Base-by-base conservation (phyloP, 2,329 filamentous ascomycete genomes). In the Aspergillus brunneoviolaceus region DNA sequence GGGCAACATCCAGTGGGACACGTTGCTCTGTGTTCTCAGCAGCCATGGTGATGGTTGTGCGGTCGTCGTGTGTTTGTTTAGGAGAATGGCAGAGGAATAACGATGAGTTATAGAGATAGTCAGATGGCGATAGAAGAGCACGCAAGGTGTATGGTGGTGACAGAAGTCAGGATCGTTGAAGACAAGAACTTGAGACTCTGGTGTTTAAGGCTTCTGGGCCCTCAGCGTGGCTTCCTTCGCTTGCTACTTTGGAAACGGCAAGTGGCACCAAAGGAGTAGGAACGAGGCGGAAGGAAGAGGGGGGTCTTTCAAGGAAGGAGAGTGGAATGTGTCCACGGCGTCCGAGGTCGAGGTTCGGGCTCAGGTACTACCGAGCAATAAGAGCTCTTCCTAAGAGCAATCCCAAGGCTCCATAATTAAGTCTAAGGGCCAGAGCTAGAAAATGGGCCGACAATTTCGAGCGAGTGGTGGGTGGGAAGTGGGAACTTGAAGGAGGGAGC, bases 1-100 rank as follows among this genome's bases (percentile, higher is more conserved):
- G 70, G 55, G 82, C 79, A 45, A 74, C 72, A n/a, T 76, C 75
- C 61, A 76, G 59, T 11, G 79, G 75, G 21, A 67, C 65, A 60
- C 72, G 72, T 4, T 62, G 54, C 25, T 63, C 54, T 29, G 63
- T 50, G 52, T 63, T 60, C 47, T 67, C 65, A 9, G 64, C 65
- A 10, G 65, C 55, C 70, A 72, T 72, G 33, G 42, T 57, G 48
- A 25, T 42, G 6, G 21, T 11, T 27, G 14, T 31, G 19, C n/a
- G 25, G 29, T 29, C 27, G 14, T 16, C 16, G n/a, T 3, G 33
- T 16, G 33, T 35, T 35, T 39, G 9, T 6, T 35, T 27, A 47
- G 51, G 27, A 50, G 33, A 42, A 49, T n/a, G 42, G 49, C 39
- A 19, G 19, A 23, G 16, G 27, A 45, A 48, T 42, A 52, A 29